Percentiles rank a stretch among this genome's conserved stretches.
Conservation (phyloP, 352 stramenopile genomes). For the Globisporangium yorkense region DNA sequence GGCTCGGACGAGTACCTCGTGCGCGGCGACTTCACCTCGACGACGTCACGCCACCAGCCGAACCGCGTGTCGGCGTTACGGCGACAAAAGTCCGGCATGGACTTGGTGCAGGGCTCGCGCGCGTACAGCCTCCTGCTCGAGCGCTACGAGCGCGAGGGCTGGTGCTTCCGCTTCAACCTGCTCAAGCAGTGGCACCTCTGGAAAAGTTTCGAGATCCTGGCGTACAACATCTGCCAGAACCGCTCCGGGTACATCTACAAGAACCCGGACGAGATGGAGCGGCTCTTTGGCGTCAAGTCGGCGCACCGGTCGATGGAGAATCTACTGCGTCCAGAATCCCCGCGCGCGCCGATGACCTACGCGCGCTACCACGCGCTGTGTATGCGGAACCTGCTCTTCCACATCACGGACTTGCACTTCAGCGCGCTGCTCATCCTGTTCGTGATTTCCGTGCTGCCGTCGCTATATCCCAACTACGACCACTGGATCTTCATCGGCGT, state of each 20-base stretch:
- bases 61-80: constrained; percentile 21
- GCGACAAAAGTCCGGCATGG: constrained; percentile 59
- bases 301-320: constrained; percentile 5
- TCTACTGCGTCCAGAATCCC: constrained; percentile 16
- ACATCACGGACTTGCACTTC: constrained; percentile 77
- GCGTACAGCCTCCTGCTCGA: constrained; percentile 73
- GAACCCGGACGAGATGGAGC: constrained; percentile 77
- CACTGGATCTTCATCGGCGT: constrained; percentile 77
- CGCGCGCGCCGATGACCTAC: constrained; percentile 46
- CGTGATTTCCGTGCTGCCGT: constrained; percentile 58
- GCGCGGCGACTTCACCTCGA: constrained; percentile 4
- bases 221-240: constrained; percentile 87
- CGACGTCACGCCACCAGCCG: constrained; percentile 5
- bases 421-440: constrained; percentile 76
- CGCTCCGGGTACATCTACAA: constrained; percentile 87
- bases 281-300: constrained; percentile 57
- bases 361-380: constrained; percentile 74
- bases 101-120: constrained; percentile 63
- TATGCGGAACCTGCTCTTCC: constrained; percentile 80
- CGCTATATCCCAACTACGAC: constrained; percentile 52
- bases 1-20: constrained; percentile 20
- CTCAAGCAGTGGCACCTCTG: constrained; percentile 81
- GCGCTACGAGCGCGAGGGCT: constrained; percentile 74
- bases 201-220: constrained; percentile 86
- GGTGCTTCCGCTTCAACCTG: constrained; percentile 73